These are phyloP conservation scores for Penicillium decumbens DNA, from an alignment of 2,329 filamentous ascomycete species.

Conservation along the genomic window DNA sequence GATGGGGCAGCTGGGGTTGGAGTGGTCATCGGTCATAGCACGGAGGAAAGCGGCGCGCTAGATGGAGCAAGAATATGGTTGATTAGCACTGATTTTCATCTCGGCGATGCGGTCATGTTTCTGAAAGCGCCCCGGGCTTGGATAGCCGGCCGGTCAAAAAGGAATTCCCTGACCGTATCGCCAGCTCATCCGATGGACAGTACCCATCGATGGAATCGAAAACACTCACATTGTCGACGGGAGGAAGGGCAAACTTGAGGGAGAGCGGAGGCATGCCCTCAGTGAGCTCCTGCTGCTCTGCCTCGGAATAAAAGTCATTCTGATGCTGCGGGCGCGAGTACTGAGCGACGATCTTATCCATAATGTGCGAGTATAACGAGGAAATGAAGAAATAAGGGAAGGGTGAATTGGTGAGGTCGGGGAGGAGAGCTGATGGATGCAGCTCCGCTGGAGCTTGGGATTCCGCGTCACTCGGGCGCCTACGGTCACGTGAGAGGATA, in stretches of 20 bases:
- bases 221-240: constrained; percentile 73
- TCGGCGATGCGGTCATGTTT: neutral
- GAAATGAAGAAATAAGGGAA: constrained; percentile 1
- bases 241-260: constrained; percentile 91
- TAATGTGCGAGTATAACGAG: constrained; percentile 40
- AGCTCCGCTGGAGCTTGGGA: constrained; percentile 28
- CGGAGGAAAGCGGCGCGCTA: constrained; percentile 92
- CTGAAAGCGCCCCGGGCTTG: constrained; percentile 3
- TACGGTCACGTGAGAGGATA: constrained; percentile 26
- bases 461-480: constrained; percentile 38
- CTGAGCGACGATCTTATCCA: constrained; percentile 90
- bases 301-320: constrained; percentile 66
- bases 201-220: neutral
- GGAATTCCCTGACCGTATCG: neutral
- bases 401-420: constrained; percentile 4
- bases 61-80: constrained; percentile 1
- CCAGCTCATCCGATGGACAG: constrained; percentile 1
- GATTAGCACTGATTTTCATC: constrained; percentile 4
- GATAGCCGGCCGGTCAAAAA: neutral
- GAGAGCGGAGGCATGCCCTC: constrained; percentile 71
- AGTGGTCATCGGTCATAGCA: constrained; percentile 92
- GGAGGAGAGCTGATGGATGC: constrained; percentile 19
- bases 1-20: constrained; percentile 95
- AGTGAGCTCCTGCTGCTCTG: constrained; percentile 69
- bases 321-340: constrained; percentile 77